Evolutionary conservation across 2,329 filamentous ascomycete genomes (phyloP), one percentile per base, ranked within the genome.

Genomic region (Epichloe festucae): DNA sequence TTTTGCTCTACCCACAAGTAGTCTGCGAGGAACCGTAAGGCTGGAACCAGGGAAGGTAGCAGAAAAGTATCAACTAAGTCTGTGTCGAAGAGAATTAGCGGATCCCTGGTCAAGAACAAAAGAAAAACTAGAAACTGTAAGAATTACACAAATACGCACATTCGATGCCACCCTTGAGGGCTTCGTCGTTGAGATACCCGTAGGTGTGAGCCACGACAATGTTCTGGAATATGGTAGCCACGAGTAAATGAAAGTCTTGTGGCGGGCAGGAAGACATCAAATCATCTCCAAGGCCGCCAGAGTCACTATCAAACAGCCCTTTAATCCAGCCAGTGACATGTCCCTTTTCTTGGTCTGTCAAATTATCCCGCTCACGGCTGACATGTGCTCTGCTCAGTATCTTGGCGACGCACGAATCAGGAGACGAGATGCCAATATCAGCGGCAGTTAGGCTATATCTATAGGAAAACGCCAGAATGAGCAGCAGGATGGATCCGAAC

Each of bases 181-280:
- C 79, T 40, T 89, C 84, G 44, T 88, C 78, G 1, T 77, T 77
- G 4, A 94, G 66, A 41, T 79, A 73, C 5, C 81, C 81, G 1
- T 75, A 74, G n/a, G 78, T 78, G 57, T 81, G 82, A 1, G 85
- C 87, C 38, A 85, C 70, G 0, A 89, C 78, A 42, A 85, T 87
- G 58, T 89, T 84, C 57, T 84, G 77, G 62, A 91, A 89, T 0
- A 93, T 69, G 0, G 85, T 84, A 1, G 88, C 85, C 14, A 89
- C 81, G 4, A 93, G 73, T 17, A 87, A 70, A 59, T 91, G 91
- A 62, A 93, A 93, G 40, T 89, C 82, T 61, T 90, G 87, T 1
- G 88, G 88, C 1, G 84, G 82, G 59, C 87, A 93, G 1, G 85
- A 85, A 8, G 85, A 83, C 79, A 91, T 87, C 7, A 91, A 71